A percentile compares a stretch with the other conserved stretches of the same genome.
Conservation (phyloP, 139 green algal species). For the Chlamydomonas urium region DNA sequence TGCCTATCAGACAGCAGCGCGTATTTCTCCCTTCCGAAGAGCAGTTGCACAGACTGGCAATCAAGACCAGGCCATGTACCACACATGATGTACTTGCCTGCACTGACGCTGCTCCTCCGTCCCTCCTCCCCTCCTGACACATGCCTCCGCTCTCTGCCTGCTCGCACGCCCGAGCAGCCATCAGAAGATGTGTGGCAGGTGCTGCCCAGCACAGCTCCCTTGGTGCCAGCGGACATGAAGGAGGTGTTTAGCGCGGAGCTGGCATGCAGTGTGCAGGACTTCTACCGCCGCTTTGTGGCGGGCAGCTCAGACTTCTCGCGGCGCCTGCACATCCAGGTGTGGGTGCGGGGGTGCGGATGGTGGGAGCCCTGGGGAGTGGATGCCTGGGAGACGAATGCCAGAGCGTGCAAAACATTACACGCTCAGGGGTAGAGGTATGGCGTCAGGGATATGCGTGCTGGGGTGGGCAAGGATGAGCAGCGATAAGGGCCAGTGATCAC, state of each 20-base stretch:
- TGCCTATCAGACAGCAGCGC: too few relatives aligned
- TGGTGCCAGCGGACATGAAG: neutral
- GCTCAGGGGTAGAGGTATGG: neutral
- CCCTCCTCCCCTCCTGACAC: too few relatives aligned
- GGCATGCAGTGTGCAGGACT: neutral
- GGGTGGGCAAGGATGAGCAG: too few relatives aligned
- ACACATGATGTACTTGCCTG: too few relatives aligned
- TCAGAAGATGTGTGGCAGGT: conserved; percentile 7
- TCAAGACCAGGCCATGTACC: too few relatives aligned
- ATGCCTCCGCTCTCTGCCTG: too few relatives aligned
- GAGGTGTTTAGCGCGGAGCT: neutral
- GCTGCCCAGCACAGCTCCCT: neutral
- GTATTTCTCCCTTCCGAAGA: too few relatives aligned
- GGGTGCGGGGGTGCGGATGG: neutral
- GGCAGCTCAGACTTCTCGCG: neutral
- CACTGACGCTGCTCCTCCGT: too few relatives aligned
- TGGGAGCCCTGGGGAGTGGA: neutral
- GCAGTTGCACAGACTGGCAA: too few relatives aligned
- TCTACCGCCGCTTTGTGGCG: neutral
- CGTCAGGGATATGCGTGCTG: neutral
- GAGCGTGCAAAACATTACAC: neutral
- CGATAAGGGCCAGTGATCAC: too few relatives aligned
- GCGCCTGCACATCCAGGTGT: conserved; percentile 3
- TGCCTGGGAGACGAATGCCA: neutral
- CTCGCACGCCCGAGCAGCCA: too few relatives aligned